Base-by-base conservation (phyloP, 805 yeast genomes). In the Metschnikowia lunata region DNA sequence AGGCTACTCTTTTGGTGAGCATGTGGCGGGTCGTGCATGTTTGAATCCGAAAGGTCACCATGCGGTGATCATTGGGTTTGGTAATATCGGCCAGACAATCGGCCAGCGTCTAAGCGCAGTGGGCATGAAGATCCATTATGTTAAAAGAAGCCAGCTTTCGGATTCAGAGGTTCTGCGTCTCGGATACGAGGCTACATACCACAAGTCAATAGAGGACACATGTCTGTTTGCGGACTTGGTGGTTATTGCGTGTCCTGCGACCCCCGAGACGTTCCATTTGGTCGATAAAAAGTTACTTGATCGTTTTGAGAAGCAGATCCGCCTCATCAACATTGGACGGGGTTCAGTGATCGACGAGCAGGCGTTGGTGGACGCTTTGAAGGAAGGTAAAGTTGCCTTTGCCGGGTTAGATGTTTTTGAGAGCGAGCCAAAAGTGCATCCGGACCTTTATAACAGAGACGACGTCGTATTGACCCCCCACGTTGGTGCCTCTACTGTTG, bases 371-470 rank as follows among this genome's bases (percentile, higher is more conserved):
- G 71, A 65, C 6, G 90, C 83, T 0, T 66, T 86, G 42, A 70
- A 80, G 44, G 53, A 71, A 7, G 88, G 87, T 0, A 75, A 80
- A 42, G 71, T 86, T 2, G 62, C 74, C 7, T 77, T 82, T 57
- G 87, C 82, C 8, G 93, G 91, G 0, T 59, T 84, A 29, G 95
- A 86, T 55, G 95, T 86, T 6, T 84, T 67, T 59, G 80, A 76
- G 46, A 60, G 76, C 23, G 95, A 86, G 61, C 87, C 87, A 7
- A 39, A 54, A 0, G 74, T 82, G 14, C 72, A 76, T 47, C 65
- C 69, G 11, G 77, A 71, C 30, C 69, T 82, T 34, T 50, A 75
- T 31, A 63, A 67, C 7, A 71, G 90, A 56, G 70, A 77, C 51
- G 88, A 85, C 58, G 85, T 85, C 12, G 63, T 81, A 0, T 62